Conservation (phyloP, 345 rosid species). For the Mallotus nudiflorus region DNA sequence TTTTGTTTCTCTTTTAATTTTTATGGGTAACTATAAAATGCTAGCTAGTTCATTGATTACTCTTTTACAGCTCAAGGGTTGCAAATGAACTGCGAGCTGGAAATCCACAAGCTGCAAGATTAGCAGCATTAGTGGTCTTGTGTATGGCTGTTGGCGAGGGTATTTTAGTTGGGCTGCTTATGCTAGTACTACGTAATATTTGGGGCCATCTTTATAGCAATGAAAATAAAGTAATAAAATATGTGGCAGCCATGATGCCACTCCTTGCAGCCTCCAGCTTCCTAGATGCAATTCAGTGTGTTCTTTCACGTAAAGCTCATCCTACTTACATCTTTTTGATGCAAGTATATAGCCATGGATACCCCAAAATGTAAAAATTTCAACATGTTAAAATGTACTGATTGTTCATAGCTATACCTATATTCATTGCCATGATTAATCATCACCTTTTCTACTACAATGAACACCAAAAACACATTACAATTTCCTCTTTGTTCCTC, state of each 20-base stretch:
- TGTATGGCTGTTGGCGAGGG: slow-evolving; percentile 11
- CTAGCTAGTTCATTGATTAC: not conserved
- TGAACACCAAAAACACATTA: no score
- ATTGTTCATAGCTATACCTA: no score
- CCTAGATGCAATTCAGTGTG: slow-evolving; percentile 30
- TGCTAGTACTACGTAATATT: slow-evolving; percentile 5
- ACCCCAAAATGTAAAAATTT: no score
- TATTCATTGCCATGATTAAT: no score
- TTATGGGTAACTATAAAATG: no score
- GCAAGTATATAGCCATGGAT: no score
- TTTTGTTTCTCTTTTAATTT: no score
- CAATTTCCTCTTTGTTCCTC: no score
- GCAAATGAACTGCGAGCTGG: slow-evolving; percentile 38
- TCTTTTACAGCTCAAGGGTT: slow-evolving; percentile 25
- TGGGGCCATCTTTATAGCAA: slow-evolving; percentile 31
- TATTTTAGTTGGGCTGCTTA: not conserved
- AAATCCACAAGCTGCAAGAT: not conserved
- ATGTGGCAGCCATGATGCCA: slow-evolving; percentile 22
- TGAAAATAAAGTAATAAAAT: slow-evolving; percentile 20
- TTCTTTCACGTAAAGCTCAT: slow-evolving; percentile 28
- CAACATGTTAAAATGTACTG: no score
- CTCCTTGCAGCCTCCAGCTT: slow-evolving; percentile 21
- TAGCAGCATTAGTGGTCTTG: slow-evolving; percentile 7
- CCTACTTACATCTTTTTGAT: not conserved
- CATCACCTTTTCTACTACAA: no score